A percentile compares a stretch with the other conserved stretches of the same genome.
Conservation (phyloP, 805 yeast species). For the Debaryomyces maramus region DNA sequence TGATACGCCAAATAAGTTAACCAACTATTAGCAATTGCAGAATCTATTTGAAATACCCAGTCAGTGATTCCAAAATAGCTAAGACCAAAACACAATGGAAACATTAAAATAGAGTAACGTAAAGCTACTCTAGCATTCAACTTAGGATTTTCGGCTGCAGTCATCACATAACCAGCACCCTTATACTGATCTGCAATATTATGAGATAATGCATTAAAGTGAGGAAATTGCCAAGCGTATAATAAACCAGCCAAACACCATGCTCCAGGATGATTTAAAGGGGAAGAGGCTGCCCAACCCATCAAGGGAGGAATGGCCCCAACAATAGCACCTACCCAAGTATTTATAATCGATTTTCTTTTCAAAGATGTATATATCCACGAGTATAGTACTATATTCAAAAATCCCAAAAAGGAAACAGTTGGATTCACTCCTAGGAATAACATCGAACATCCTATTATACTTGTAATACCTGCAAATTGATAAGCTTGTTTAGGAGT, state of each 20-base stretch:
- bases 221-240: conserved; percentile 99
- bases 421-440: conserved; percentile 82
- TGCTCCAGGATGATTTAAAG: conserved; percentile 82
- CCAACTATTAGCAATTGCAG: conserved; percentile 84
- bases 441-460: conserved; percentile 65
- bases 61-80: conserved; percentile 81
- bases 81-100: conserved; percentile 86
- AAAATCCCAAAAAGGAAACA: conserved; percentile 77
- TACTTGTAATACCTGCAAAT: conserved; percentile 77
- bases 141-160: conserved; percentile 89
- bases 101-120: conserved; percentile 87
- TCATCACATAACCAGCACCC: conserved; percentile 95
- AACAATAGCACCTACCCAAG: conserved; percentile 99
- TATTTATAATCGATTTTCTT: conserved; percentile 78
- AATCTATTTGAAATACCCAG: conserved; percentile 75
- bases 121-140: conserved; percentile 92
- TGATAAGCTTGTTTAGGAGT: conserved; percentile 73
- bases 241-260: conserved; percentile 90
- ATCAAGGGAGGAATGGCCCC: conserved; percentile 98
- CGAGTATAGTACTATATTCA: conserved; percentile 79
- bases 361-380: conserved; percentile 92
- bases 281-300: conserved; percentile 95
- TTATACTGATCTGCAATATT: conserved; percentile 85
- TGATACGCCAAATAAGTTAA: conserved; percentile 72
- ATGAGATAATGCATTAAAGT: conserved; percentile 89